A percentile compares a stretch with the other conserved stretches of the same genome.
phyloP scores from a whole-genome alignment of 345 rosid genomes.

The Populus davidiana region DNA sequence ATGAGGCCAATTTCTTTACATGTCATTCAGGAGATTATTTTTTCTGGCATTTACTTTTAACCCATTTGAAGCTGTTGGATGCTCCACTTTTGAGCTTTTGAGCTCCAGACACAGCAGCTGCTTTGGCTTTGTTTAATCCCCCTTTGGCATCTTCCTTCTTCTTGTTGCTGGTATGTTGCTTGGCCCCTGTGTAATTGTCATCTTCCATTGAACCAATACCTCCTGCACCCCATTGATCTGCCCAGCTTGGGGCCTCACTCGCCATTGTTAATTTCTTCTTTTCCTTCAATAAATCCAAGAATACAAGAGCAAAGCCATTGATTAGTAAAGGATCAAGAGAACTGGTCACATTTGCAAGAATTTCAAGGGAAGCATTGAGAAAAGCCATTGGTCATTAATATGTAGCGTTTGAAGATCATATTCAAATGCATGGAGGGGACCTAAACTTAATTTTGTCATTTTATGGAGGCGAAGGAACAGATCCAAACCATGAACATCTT shows the following conservation, averaged over 20 bases:
- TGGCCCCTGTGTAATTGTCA: conserved; percentile 27
- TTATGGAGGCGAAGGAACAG: neutral
- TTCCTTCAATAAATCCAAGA: neutral
- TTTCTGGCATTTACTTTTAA: conserved; percentile 45
- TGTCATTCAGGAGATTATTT: conserved; percentile 24
- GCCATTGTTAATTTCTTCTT: conserved; percentile 38
- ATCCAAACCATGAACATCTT: neutral
- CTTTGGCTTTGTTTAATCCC: conserved; percentile 38
- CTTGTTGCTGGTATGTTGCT: conserved; percentile 32
- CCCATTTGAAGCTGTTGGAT: conserved; percentile 56
- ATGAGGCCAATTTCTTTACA: neutral
- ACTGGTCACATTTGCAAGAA: neutral
- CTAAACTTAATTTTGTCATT: neutral
- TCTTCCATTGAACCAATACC: conserved; percentile 53
- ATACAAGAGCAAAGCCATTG: neutral
- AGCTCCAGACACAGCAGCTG: conserved; percentile 32
- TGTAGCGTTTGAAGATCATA: neutral
- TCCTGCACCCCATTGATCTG: conserved; percentile 93
- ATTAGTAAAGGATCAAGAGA: neutral
- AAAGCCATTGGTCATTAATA: neutral
- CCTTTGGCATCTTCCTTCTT: conserved; percentile 40
- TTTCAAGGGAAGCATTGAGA: neutral
- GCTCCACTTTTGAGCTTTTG: conserved; percentile 38
- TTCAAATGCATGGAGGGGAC: neutral
- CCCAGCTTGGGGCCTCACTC: conserved; percentile 84